phyloP scores from a whole-genome alignment of 2,329 filamentous ascomycete genomes.

The Paraconiothyrium brasiliense region DNA sequence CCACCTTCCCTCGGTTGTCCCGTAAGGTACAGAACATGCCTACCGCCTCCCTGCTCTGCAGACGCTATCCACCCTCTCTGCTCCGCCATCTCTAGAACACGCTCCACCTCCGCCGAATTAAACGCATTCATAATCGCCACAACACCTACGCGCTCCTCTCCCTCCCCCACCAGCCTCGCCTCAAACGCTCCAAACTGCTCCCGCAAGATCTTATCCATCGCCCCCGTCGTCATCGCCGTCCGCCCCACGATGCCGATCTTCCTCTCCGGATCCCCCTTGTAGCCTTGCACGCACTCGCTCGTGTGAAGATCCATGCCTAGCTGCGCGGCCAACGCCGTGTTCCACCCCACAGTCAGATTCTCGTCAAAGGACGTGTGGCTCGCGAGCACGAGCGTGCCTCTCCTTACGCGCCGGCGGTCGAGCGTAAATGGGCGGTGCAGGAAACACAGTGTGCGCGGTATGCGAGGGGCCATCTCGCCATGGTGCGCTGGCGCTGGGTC shows the following conservation, averaged over 20 bases:
- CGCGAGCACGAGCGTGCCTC: conserved; percentile 42
- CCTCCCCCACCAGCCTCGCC: conserved; percentile 34
- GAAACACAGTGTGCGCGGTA: conserved; percentile 42
- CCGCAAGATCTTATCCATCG: conserved; percentile 31
- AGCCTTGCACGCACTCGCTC: conserved; percentile 49
- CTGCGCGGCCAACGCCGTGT: conserved; percentile 42
- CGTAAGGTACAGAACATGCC: conserved; percentile 50
- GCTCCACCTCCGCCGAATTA: conserved; percentile 46
- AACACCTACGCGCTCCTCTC: conserved; percentile 29
- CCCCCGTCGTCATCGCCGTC: conserved; percentile 21
- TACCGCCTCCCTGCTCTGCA: conserved; percentile 29
- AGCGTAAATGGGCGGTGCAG: conserved; percentile 46
- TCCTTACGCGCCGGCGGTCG: conserved; percentile 37
- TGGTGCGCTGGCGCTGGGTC: neutral
- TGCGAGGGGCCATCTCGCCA: conserved; percentile 19
- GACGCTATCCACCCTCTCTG: conserved; percentile 35
- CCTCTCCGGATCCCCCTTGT: conserved; percentile 50
- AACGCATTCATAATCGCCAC: conserved; percentile 55
- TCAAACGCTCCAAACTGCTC: conserved; percentile 41
- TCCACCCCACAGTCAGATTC: conserved; percentile 52
- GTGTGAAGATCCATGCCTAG: conserved; percentile 40
- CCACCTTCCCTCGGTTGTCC: conserved; percentile 48
- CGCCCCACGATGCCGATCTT: conserved; percentile 50
- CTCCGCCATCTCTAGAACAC: conserved; percentile 42
- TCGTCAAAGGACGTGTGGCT: conserved; percentile 52